phyloP scores from a whole-genome alignment of 208 protist genomes.

The Trypanosoma caninum region DNA sequence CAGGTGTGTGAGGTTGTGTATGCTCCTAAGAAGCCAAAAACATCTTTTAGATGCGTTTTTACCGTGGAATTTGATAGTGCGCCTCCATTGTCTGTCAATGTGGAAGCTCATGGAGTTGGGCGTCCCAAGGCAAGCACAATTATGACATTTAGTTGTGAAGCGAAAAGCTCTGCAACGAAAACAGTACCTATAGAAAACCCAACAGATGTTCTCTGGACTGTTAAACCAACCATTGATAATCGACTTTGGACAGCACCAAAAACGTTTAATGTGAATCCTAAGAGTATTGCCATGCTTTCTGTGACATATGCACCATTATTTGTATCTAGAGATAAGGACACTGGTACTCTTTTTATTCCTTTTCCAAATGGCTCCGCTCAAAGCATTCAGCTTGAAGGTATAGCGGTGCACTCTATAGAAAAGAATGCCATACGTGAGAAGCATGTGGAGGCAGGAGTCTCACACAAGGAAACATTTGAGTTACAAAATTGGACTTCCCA shows the following conservation, averaged over 20 bases:
- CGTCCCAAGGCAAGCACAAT: slow-evolving; percentile 60
- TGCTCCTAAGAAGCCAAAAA: slow-evolving; percentile 49
- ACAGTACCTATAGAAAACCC: slow-evolving; percentile 84
- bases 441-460: slow-evolving; percentile 42
- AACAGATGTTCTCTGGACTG: slow-evolving; percentile 66
- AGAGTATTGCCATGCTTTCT: slow-evolving; percentile 42
- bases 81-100: slow-evolving; percentile 59
- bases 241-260: slow-evolving; percentile 55
- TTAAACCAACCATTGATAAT: slow-evolving; percentile 85
- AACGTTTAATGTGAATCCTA: slow-evolving; percentile 76
- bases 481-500: slow-evolving; percentile 82
- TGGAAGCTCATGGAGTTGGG: slow-evolving; percentile 82
- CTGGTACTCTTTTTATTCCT: slow-evolving; percentile 91
- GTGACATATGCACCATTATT: slow-evolving; percentile 89
- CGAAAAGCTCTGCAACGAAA: slow-evolving; percentile 63
- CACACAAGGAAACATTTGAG: slow-evolving; percentile 42
- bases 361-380: slow-evolving; percentile 87
- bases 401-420: slow-evolving; percentile 42
- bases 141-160: slow-evolving; percentile 79
- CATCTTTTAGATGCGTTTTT: slow-evolving; percentile 36
- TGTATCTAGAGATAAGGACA: slow-evolving; percentile 62
- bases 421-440: slow-evolving; percentile 45
- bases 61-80: slow-evolving; percentile 81
- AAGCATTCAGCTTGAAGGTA: slow-evolving; percentile 80
- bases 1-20: slow-evolving; percentile 89